Evolutionary conservation across 2,329 filamentous ascomycete genomes (phyloP).

Genomic region (Lasiodiplodia sp.): DNA sequence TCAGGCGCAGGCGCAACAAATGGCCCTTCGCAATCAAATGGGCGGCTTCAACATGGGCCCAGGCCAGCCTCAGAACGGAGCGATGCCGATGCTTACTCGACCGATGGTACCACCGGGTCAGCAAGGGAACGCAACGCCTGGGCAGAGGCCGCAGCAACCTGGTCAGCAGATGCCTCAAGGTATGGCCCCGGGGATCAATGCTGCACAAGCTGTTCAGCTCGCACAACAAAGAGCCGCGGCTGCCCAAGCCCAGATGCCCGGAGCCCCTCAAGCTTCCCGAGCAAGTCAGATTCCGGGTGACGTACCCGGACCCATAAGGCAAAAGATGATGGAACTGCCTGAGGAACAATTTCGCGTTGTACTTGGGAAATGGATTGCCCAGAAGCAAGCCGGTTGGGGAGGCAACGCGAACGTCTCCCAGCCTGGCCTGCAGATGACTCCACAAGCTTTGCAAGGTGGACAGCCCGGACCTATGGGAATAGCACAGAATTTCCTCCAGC

Average conservation of each 20-base stretch:
- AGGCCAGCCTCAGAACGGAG: slow-evolving; percentile 49
- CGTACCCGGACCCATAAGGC: slow-evolving; percentile 40
- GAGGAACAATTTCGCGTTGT: slow-evolving; percentile 41
- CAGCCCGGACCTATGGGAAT: slow-evolving; percentile 40
- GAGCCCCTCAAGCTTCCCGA: slow-evolving; percentile 43
- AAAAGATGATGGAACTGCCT: slow-evolving; percentile 45
- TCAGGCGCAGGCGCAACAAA: slow-evolving; percentile 37
- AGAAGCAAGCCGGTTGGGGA: slow-evolving; percentile 5
- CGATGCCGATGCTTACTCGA: slow-evolving; percentile 59
- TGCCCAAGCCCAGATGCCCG: slow-evolving; percentile 37
- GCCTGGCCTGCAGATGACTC: slow-evolving; percentile 43
- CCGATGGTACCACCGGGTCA: slow-evolving; percentile 57
- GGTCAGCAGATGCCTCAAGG: slow-evolving; percentile 45
- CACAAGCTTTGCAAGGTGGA: slow-evolving; percentile 36
- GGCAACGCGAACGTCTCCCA: slow-evolving; percentile 32
- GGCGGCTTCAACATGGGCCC: slow-evolving; percentile 54
- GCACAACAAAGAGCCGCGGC: slow-evolving; percentile 44
- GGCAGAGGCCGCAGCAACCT: slow-evolving; percentile 45
- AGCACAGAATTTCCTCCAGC: slow-evolving; percentile 40
- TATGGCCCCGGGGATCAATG: slow-evolving; percentile 36
- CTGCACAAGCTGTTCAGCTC: slow-evolving; percentile 42
- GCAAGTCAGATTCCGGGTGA: slow-evolving; percentile 43
- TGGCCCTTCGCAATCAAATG: slow-evolving; percentile 55
- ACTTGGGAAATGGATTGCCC: slow-evolving; percentile 7
- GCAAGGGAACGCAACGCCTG: slow-evolving; percentile 43